Evolutionary conservation across 2,329 filamentous ascomycete genomes (phyloP), one percentile per base, ranked within the genome.

Genomic region (Cryoendolithus antarcticus): DNA sequence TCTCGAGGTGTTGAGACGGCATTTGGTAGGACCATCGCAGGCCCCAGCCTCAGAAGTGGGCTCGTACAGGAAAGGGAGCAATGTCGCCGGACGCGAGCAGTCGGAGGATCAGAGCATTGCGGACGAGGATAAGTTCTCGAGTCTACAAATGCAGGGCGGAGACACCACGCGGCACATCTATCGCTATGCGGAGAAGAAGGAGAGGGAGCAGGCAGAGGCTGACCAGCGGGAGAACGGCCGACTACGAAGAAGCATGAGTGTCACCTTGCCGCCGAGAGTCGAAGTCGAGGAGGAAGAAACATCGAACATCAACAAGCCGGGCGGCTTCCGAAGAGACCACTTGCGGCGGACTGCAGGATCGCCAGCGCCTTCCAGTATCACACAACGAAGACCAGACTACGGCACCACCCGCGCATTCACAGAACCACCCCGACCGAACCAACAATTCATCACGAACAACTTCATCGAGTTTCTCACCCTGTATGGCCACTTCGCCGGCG

Each of bases 401-500:
- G 50, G 50, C 33, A 46, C 51, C 9, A 39, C 40, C 29, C 44
- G 43, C 4, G 40, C 44, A 7, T 38, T 42, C 29, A 47, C 48
- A 4, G 51, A 54, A 19, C 53, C 54, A n/a, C 37, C 46, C 35
- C 15, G 15, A 19, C 15, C 15, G 5, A 19, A 19, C 5, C 15
- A 19, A 19, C 75, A 76, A 45, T 69, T 93, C 27, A 78, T 94
- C 42, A 95, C 91, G 0, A 86, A 74, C 48, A 98, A 83, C 62
- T 98, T 98, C 58, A 74, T 98, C 43, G 93, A 98, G 59, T 98
- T 98, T 53, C 61, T 98, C 37, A 88, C 85, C 6, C 73, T 98
- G 24, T 98, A 95, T 52, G 91, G 91, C 3, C 91, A 98, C 63
- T 98, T 98, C 58, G 91, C 91, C 2, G 91, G 91, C 62, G 91